Percentiles rank a stretch among this genome's conserved stretches.
Conservation (phyloP, 1,139 yeast genomes). For the Groenewaldozyma sp. region DNA sequence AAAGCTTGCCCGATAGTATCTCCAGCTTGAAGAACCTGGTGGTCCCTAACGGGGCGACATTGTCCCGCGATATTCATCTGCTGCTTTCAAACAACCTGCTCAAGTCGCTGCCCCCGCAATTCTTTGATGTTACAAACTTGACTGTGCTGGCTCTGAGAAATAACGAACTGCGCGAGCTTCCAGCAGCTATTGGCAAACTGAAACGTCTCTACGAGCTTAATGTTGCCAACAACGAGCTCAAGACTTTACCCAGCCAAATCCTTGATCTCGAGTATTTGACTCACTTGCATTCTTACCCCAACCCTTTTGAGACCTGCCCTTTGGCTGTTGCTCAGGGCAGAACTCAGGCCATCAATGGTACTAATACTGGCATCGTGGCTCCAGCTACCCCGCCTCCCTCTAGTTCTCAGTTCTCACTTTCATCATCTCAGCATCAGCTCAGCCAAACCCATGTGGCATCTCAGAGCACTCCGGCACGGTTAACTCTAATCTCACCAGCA, state of each 20-base stretch:
- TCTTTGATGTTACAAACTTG: slow-evolving; percentile 43
- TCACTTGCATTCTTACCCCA: slow-evolving; percentile 43
- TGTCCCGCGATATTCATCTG: slow-evolving; percentile 33
- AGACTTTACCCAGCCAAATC: slow-evolving; percentile 47
- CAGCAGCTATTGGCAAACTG: slow-evolving; percentile 43
- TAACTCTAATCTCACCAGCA: neutral
- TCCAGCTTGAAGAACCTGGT: slow-evolving; percentile 46
- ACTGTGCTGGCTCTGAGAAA: slow-evolving; percentile 47
- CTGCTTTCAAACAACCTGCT: slow-evolving; percentile 45
- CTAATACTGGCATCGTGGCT: slow-evolving; percentile 1
- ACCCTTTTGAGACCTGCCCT: slow-evolving; percentile 26
- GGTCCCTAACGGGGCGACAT: slow-evolving; percentile 7
- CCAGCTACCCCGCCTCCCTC: slow-evolving; percentile 6
- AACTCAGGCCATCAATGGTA: slow-evolving; percentile 3
- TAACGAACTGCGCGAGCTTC: slow-evolving; percentile 42
- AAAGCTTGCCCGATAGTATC: slow-evolving; percentile 45
- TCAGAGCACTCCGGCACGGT: neutral
- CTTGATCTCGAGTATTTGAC: slow-evolving; percentile 36
- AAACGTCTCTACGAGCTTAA: slow-evolving; percentile 40
- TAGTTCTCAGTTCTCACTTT: slow-evolving; percentile 1
- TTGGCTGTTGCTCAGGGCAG: neutral
- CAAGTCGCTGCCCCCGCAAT: slow-evolving; percentile 39
- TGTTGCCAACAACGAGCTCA: slow-evolving; percentile 43
- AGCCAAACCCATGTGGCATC: neutral
- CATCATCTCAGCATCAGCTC: slow-evolving; percentile 2